A percentile compares a stretch with the other conserved stretches of the same genome.
Conservation (phyloP, 2,329 filamentous ascomycete genomes). For the Phyllosticta citribraziliensis region DNA sequence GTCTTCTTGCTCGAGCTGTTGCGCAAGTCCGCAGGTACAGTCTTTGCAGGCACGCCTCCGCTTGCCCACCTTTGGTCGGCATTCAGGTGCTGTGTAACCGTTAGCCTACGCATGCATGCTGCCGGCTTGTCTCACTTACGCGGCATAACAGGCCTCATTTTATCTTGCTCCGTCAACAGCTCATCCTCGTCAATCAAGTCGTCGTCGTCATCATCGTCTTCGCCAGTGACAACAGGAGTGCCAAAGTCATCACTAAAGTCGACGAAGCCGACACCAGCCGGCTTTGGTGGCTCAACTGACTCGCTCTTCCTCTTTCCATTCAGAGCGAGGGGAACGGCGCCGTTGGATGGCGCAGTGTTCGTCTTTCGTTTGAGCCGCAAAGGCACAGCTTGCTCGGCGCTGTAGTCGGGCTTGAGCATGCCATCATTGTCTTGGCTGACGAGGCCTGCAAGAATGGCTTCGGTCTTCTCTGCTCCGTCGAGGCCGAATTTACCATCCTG, state of each 20-base stretch:
- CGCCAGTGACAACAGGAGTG: slow-evolving; percentile 41
- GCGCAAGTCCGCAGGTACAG: slow-evolving; percentile 87
- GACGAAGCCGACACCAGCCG: slow-evolving; percentile 57
- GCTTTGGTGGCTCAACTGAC: slow-evolving; percentile 29
- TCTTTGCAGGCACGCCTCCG: slow-evolving; percentile 93
- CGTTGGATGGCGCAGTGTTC: slow-evolving; percentile 29
- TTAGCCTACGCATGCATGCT: background rate
- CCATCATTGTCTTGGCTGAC: slow-evolving; percentile 49
- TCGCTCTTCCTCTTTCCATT: slow-evolving; percentile 34
- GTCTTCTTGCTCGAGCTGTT: slow-evolving; percentile 81
- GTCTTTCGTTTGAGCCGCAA: slow-evolving; percentile 57
- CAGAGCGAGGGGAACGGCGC: slow-evolving; percentile 15
- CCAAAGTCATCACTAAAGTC: slow-evolving; percentile 57
- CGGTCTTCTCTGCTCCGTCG: slow-evolving; percentile 48
- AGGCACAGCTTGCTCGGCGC: slow-evolving; percentile 47
- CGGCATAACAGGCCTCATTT: slow-evolving; percentile 64
- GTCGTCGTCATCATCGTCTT: slow-evolving; percentile 48
- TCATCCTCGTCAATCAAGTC: slow-evolving; percentile 88
- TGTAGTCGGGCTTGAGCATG: slow-evolving; percentile 64
- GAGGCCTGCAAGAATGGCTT: slow-evolving; percentile 77
- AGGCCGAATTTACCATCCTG: slow-evolving; percentile 55
- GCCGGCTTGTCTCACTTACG: slow-evolving; percentile 48
- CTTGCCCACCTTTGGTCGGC: slow-evolving; percentile 77
- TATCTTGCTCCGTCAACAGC: slow-evolving; percentile 75
- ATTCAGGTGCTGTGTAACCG: slow-evolving; percentile 60